Percentiles rank a stretch among this genome's conserved stretches.
phyloP scores from a whole-genome alignment of 495 filamentous ascomycete species.

The Talaromyces stipitatus region DNA sequence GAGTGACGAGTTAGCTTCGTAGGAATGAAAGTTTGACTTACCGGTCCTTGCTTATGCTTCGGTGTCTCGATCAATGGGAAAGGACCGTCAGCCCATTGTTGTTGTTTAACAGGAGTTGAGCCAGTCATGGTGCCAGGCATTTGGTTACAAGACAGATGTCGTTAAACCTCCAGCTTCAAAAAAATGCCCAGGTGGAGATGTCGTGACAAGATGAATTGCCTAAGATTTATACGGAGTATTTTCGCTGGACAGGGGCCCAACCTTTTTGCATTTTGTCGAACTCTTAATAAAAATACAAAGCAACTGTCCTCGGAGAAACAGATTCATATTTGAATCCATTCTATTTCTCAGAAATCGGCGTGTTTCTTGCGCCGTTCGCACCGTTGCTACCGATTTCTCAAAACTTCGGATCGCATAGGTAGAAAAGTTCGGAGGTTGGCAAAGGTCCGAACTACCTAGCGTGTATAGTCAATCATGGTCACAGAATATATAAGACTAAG shows the following conservation, averaged over 20 bases:
- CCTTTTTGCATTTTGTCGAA: background rate
- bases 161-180: no score
- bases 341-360: background rate
- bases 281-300: no score
- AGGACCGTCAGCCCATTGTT: slow-evolving; percentile 2
- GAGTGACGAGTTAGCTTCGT: background rate
- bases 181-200: no score
- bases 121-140: background rate
- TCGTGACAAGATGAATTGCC: no score
- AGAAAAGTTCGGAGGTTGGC: background rate
- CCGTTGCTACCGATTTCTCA: slow-evolving; percentile 1
- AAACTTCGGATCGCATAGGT: background rate
- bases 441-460: slow-evolving; percentile 5
- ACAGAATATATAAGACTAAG: background rate
- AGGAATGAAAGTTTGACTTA: background rate
- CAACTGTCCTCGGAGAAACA: background rate
- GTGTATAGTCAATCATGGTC: background rate
- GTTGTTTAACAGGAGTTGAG: background rate
- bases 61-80: slow-evolving; percentile 3
- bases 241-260: no score
- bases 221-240: no score
- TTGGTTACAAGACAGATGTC: no score
- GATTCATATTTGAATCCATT: slow-evolving; percentile 2
- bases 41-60: slow-evolving; percentile 1
- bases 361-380: background rate